phyloP scores from a whole-genome alignment of 768 basidiomycete species.

The Suillus occidentalis region DNA sequence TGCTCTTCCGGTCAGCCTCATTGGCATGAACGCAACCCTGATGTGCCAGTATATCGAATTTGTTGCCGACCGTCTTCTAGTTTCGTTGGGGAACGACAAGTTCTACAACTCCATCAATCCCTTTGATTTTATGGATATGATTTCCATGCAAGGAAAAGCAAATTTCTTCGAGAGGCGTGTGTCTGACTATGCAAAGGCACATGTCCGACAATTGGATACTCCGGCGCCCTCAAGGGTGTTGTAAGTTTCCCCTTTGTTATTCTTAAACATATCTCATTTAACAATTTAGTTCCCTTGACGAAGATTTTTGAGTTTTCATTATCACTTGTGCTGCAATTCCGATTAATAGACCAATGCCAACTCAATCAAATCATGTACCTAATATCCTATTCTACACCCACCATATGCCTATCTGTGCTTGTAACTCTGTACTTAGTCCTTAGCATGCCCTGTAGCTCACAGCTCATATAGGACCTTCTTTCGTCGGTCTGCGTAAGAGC shows the following conservation, averaged over 20 bases:
- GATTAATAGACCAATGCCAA: neutral
- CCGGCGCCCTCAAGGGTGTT: neutral
- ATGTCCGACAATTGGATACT: conserved; percentile 40
- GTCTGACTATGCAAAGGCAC: conserved; percentile 76
- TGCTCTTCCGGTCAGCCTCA: conserved; percentile 81
- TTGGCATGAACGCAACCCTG: conserved; percentile 86
- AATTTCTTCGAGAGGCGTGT: conserved; percentile 98
- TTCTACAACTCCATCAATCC: conserved; percentile 78
- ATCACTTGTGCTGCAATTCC: neutral
- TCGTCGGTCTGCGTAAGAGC: neutral
- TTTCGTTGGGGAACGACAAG: conserved; percentile 81
- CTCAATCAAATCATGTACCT: neutral
- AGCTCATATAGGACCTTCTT: neutral
- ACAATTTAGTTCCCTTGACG: conserved; percentile 7
- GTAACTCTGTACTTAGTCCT: neutral
- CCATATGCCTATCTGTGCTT: neutral
- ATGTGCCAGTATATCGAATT: conserved; percentile 94
- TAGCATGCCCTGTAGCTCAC: neutral
- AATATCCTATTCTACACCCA: neutral
- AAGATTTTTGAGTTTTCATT: conserved; percentile 7
- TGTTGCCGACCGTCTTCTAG: conserved; percentile 85
- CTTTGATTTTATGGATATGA: conserved; percentile 94
- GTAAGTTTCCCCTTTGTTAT: neutral
- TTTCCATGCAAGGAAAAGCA: conserved; percentile 93
- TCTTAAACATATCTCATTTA: neutral